A percentile compares a stretch with the other conserved stretches of the same genome.
Conservation (phyloP, 805 yeast genomes). For the Candida multigemmis region DNA sequence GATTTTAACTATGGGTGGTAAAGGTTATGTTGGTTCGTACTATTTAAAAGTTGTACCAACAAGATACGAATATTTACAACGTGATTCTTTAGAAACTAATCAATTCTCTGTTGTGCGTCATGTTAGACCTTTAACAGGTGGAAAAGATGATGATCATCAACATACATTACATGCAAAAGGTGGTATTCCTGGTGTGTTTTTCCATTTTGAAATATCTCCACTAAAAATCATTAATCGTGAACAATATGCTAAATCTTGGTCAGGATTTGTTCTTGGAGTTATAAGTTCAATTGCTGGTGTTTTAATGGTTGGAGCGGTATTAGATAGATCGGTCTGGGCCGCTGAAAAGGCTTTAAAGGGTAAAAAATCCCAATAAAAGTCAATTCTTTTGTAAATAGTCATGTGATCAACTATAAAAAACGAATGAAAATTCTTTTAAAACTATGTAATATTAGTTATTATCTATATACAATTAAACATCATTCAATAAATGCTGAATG, state of each 20-base stretch:
- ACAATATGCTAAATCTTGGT: conserved; percentile 65
- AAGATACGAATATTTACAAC: conserved; percentile 60
- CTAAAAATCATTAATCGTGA: conserved; percentile 84
- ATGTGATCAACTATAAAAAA: too few relatives aligned
- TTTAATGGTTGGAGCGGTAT: conserved; percentile 80
- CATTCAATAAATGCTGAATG: conserved; percentile 40
- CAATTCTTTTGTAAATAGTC: background rate
- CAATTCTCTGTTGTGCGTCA: conserved; percentile 87
- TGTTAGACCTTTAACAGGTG: conserved; percentile 78
- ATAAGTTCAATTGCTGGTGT: conserved; percentile 91
- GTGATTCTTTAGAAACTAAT: conserved; percentile 58
- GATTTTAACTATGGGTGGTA: conserved; percentile 34
- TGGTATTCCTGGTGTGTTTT: conserved; percentile 84
- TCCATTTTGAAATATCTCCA: conserved; percentile 88
- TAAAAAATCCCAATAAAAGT: conserved; percentile 43
- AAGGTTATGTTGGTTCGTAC: conserved; percentile 62
- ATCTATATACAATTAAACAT: conserved; percentile 13
- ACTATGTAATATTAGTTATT: conserved; percentile 5
- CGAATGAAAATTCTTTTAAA: too few relatives aligned
- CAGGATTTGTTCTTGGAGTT: conserved; percentile 72
- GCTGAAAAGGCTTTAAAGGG: conserved; percentile 71
- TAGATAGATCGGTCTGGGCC: conserved; percentile 83
- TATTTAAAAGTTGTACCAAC: conserved; percentile 87
- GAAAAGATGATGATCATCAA: conserved; percentile 86
- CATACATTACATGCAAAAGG: conserved; percentile 75